phyloP scores from a whole-genome alignment of 108 stramenopile species.

The Asterionellopsis glacialis region DNA sequence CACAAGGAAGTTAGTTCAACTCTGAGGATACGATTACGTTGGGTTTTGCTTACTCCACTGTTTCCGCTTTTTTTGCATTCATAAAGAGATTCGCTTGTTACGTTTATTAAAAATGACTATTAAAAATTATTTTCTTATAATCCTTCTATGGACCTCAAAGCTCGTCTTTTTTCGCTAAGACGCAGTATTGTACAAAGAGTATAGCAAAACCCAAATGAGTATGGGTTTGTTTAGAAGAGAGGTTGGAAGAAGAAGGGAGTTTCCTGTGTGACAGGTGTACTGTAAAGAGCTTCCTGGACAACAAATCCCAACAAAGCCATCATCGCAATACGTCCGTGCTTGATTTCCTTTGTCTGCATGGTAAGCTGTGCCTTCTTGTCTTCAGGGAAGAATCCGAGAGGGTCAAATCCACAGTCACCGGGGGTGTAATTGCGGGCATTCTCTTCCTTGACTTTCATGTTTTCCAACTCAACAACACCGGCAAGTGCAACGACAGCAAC shows the following conservation, averaged over 20 bases:
- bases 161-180: too few species aligned
- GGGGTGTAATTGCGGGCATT: slow-evolving; percentile 54
- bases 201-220: too few species aligned
- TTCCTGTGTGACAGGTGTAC: slow-evolving; percentile 67
- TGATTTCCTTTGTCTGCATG: slow-evolving; percentile 78
- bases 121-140: too few species aligned
- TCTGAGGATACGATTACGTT: too few species aligned
- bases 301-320: slow-evolving; percentile 84
- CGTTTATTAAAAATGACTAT: too few species aligned
- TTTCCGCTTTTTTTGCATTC: too few species aligned
- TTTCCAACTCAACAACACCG: slow-evolving; percentile 67
- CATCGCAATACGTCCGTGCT: slow-evolving; percentile 92
- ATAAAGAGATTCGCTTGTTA: too few species aligned
- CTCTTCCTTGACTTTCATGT: slow-evolving; percentile 56
- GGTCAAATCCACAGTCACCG: slow-evolving; percentile 84
- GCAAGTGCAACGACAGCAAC: slow-evolving; percentile 31
- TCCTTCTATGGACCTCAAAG: too few species aligned
- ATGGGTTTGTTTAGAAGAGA: slow-evolving; percentile 37
- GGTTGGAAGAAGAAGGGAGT: slow-evolving; percentile 82
- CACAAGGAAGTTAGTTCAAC: too few species aligned
- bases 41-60: too few species aligned
- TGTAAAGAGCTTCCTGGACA: slow-evolving; percentile 83
- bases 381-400: slow-evolving; percentile 57
- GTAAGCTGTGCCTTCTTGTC: slow-evolving; percentile 54
- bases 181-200: too few species aligned